Conservation (phyloP, 2,329 filamentous ascomycete species). For the Cytospora paraplurivora region DNA sequence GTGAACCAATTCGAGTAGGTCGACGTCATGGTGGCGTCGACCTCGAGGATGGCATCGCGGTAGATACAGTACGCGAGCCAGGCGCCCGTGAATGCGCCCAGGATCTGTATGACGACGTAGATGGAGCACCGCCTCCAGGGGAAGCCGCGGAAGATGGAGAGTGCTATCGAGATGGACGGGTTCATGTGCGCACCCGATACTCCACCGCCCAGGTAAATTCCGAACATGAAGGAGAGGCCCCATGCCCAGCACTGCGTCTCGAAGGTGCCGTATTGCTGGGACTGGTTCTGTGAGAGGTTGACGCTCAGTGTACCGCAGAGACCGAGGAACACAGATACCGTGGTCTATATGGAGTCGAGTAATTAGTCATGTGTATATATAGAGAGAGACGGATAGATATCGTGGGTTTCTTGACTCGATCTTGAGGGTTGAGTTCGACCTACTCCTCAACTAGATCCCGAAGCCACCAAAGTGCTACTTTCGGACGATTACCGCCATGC, state of each 20-base stretch:
- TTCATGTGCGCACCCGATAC: conserved; percentile 39
- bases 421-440: not conserved
- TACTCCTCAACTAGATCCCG: too few relatives aligned
- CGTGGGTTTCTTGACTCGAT: not conserved
- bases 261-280: conserved; percentile 33
- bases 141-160: conserved; percentile 42
- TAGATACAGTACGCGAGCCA: conserved; percentile 38
- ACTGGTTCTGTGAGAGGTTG: conserved; percentile 34
- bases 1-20: conserved; percentile 40
- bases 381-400: not conserved
- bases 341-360: conserved; percentile 24
- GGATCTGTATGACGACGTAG: conserved; percentile 38
- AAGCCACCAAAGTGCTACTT: too few relatives aligned
- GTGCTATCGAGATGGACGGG: conserved; percentile 41
- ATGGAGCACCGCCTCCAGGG: conserved; percentile 39
- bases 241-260: conserved; percentile 37
- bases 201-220: conserved; percentile 36
- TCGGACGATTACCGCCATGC: too few relatives aligned
- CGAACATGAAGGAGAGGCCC: conserved; percentile 39
- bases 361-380: not conserved
- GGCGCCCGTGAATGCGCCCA: conserved; percentile 36
- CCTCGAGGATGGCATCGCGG: conserved; percentile 36
- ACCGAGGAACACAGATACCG: conserved; percentile 35
- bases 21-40: conserved; percentile 37
- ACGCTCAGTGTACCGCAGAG: conserved; percentile 35